Conservation (phyloP, 805 yeast genomes). For the Candida golubevii region DNA sequence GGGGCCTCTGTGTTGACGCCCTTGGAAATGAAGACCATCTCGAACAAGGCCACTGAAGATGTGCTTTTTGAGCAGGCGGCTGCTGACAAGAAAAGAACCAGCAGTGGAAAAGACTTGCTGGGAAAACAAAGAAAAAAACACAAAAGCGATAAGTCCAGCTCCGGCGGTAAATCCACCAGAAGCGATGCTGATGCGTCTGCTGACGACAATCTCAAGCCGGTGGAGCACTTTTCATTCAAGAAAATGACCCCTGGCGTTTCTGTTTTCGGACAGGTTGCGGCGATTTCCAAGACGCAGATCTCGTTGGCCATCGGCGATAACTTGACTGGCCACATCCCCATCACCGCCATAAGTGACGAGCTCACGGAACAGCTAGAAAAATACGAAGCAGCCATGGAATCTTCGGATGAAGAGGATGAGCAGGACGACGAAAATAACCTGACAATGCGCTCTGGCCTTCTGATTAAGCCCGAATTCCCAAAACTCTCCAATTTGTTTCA, state of each 20-base stretch:
- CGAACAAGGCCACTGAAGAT: conserved; percentile 88
- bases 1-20: conserved; percentile 85
- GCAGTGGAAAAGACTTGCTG: conserved; percentile 20
- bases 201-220: conserved; percentile 34
- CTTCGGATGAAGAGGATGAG: conserved; percentile 29
- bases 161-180: conserved; percentile 5
- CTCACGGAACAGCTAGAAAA: conserved; percentile 55
- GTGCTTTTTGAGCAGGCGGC: conserved; percentile 63
- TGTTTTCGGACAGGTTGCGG: conserved; percentile 71
- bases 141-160: conserved; percentile 15
- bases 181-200: conserved; percentile 11
- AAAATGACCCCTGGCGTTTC: conserved; percentile 65
- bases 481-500: conserved; percentile 49
- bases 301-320: conserved; percentile 75
- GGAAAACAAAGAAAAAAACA: conserved; percentile 24
- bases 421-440: conserved; percentile 26
- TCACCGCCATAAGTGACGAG: conserved; percentile 65
- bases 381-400: conserved; percentile 42
- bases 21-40: conserved; percentile 85
- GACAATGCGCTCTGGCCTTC: conserved; percentile 13
- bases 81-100: conserved; percentile 26
- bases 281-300: conserved; percentile 59
- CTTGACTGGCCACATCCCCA: conserved; percentile 72
- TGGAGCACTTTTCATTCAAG: conserved; percentile 62
- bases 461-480: conserved; percentile 47